These are phyloP conservation scores for Dipodascus geniculatus DNA, from an alignment of 805 yeast genomes.

Conservation along the genomic window DNA sequence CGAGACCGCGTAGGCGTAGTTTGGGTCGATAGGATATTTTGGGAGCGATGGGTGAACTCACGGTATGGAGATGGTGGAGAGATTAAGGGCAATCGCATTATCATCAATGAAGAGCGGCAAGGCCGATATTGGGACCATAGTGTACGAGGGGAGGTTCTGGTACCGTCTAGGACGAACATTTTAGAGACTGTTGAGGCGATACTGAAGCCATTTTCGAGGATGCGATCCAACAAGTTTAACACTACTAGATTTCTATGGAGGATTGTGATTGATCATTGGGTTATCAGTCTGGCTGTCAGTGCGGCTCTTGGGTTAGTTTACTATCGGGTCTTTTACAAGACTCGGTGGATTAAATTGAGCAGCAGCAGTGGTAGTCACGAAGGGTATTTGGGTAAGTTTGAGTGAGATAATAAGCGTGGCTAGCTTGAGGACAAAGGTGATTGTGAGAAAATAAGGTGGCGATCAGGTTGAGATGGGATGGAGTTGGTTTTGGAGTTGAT, in stretches of 20 bases:
- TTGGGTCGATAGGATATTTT: constrained; percentile 26
- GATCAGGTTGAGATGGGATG: too few species aligned
- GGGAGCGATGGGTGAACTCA: constrained; percentile 24
- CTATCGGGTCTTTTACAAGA: neutral
- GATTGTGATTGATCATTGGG: constrained; percentile 3
- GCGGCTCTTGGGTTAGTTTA: neutral
- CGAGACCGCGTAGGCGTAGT: constrained; percentile 23
- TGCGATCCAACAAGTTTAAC: constrained; percentile 8
- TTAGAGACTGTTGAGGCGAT: constrained; percentile 13
- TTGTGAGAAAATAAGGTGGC: too few species aligned
- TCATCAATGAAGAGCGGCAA: constrained; percentile 19
- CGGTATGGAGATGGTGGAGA: constrained; percentile 19
- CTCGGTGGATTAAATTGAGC: neutral
- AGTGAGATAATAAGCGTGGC: too few species aligned
- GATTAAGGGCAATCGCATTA: constrained; percentile 14
- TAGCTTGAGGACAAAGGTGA: too few species aligned
- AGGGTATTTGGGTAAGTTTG: neutral
- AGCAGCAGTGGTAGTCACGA: neutral
- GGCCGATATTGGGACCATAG: constrained; percentile 23
- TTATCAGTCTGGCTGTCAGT: neutral
- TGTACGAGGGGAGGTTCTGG: constrained; percentile 16
- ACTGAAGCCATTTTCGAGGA: constrained; percentile 7
- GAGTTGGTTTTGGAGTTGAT: too few species aligned
- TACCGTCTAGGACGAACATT: constrained; percentile 13
- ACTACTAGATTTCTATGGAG: constrained; percentile 6